phyloP scores from a whole-genome alignment of 2,329 filamentous ascomycete species.

The Hymenoscyphus occultus region DNA sequence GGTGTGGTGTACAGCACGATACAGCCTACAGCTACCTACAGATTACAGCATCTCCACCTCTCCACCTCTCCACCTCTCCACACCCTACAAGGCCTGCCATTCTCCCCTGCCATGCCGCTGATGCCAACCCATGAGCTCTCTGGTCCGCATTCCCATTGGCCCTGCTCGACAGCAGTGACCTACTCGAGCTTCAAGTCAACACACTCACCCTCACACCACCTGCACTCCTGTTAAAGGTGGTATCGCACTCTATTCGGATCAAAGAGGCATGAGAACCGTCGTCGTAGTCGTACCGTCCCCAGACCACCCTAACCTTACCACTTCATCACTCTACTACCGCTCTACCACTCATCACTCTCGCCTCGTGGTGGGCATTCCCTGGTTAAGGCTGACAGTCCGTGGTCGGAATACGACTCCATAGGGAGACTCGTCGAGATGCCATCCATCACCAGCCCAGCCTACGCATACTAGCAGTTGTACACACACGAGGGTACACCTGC shows the following conservation, averaged over 20 bases:
- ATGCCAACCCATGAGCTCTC: conserved; percentile 1
- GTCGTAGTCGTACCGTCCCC: not conserved
- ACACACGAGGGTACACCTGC: not conserved
- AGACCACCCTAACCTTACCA: not conserved
- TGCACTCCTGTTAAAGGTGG: not conserved
- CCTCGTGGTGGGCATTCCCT: not conserved
- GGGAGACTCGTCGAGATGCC: not conserved
- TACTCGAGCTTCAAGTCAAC: not conserved
- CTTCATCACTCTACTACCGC: too few relatives aligned
- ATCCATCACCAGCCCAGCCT: not conserved
- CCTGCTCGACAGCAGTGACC: not conserved
- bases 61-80: not conserved
- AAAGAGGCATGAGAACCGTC: not conserved
- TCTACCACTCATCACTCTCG: not conserved
- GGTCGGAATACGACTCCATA: not conserved
- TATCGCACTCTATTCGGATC: not conserved
- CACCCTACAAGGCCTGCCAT: not conserved
- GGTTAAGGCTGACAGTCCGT: conserved; percentile 1
- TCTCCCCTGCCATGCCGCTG: not conserved
- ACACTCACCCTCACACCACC: not conserved
- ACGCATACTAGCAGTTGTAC: not conserved
- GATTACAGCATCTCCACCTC: too few relatives aligned
- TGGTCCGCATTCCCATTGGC: not conserved
- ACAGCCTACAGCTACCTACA: too few relatives aligned
- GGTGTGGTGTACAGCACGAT: too few relatives aligned